phyloP scores from a whole-genome alignment of 495 filamentous ascomycete genomes.

The Friedmanniomyces simplex region DNA sequence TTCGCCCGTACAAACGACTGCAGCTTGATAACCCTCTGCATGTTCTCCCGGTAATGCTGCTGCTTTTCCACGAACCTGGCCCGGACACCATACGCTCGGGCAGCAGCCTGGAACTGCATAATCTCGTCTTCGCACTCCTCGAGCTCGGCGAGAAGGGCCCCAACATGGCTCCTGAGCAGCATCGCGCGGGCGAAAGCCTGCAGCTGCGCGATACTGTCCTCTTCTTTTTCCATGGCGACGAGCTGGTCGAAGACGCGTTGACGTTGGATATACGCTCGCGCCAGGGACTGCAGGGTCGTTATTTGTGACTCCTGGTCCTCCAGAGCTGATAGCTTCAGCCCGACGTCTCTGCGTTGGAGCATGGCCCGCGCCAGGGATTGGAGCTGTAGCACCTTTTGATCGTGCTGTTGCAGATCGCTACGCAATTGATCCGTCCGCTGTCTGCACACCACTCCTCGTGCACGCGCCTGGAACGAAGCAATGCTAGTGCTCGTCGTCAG shows the following conservation, averaged over 20 bases:
- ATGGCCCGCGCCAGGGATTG: slow-evolving; percentile 39
- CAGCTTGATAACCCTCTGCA: slow-evolving; percentile 97
- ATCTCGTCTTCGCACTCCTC: slow-evolving; percentile 71
- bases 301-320: slow-evolving; percentile 47
- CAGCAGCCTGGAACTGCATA: slow-evolving; percentile 61
- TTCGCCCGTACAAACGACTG: slow-evolving; percentile 91
- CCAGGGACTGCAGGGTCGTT: slow-evolving; percentile 56
- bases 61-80: slow-evolving; percentile 71
- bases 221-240: slow-evolving; percentile 47
- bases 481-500: neutral
- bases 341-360: slow-evolving; percentile 15
- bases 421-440: slow-evolving; percentile 24
- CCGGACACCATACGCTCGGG: slow-evolving; percentile 64
- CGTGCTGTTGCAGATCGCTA: slow-evolving; percentile 29
- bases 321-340: slow-evolving; percentile 41
- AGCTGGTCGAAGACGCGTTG: slow-evolving; percentile 41
- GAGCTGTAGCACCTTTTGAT: slow-evolving; percentile 29
- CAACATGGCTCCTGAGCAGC: slow-evolving; percentile 61
- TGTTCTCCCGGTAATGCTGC: slow-evolving; percentile 84
- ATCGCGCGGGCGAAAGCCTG: slow-evolving; percentile 72
- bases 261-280: slow-evolving; percentile 53
- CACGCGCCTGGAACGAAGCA: slow-evolving; percentile 15
- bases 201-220: slow-evolving; percentile 48
- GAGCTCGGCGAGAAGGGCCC: slow-evolving; percentile 57
- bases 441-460: slow-evolving; percentile 5